phyloP scores from a whole-genome alignment of 495 filamentous ascomycete genomes.

The Penicillium egyptiacum region DNA sequence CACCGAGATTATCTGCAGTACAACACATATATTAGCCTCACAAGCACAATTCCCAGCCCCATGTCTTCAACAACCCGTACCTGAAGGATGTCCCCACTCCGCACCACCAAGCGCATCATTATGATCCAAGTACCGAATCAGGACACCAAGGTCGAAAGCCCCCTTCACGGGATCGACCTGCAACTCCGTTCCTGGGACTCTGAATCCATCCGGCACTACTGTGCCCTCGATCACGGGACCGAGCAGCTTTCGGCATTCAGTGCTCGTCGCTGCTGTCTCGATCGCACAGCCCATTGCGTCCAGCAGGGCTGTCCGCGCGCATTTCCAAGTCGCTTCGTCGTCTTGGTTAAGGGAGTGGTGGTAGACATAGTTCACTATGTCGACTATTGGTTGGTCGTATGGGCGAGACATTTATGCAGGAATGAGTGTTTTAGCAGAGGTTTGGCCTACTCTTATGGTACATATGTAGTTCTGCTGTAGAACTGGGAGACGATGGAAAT shows the following conservation, averaged over 20 bases:
- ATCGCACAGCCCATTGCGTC: slow-evolving; percentile 45
- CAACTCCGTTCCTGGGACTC: slow-evolving; percentile 41
- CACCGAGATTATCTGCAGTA: slow-evolving; percentile 41
- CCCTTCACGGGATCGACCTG: slow-evolving; percentile 43
- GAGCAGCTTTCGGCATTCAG: slow-evolving; percentile 28
- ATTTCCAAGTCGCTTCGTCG: slow-evolving; percentile 19
- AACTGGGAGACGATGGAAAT: neutral
- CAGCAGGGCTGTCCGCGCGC: slow-evolving; percentile 36
- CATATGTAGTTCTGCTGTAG: too few relatives aligned
- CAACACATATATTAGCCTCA: neutral
- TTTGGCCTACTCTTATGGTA: too few relatives aligned
- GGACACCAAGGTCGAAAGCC: slow-evolving; percentile 43
- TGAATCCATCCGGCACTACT: slow-evolving; percentile 38
- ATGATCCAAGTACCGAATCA: slow-evolving; percentile 48
- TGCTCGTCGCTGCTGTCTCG: slow-evolving; percentile 31
- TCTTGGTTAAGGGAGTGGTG: slow-evolving; percentile 20
- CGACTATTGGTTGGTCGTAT: slow-evolving; percentile 32
- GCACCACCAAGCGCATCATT: slow-evolving; percentile 45
- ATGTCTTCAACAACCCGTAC: slow-evolving; percentile 14
- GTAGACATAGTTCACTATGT: slow-evolving; percentile 36
- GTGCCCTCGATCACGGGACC: slow-evolving; percentile 29
- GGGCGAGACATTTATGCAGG: slow-evolving; percentile 13
- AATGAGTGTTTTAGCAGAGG: neutral
- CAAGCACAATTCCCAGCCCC: neutral
- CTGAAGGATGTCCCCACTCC: slow-evolving; percentile 51